Base-by-base conservation (phyloP, 306 rosid genomes). In the Glycine tomentella region DNA sequence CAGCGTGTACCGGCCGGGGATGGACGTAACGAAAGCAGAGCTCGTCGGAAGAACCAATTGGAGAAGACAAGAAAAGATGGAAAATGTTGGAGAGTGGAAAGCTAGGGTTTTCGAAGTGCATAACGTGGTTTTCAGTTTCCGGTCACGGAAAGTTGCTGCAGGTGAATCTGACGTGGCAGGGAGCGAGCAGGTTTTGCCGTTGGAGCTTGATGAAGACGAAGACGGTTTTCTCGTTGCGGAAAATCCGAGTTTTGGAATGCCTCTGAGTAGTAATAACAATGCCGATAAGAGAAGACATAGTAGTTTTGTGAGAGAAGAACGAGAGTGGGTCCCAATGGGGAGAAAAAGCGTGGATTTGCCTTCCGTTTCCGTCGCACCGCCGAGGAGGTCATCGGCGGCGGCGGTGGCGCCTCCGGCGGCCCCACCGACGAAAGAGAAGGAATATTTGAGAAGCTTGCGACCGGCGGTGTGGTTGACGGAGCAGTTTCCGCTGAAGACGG, bases 381-480 rank as follows among this genome's bases (percentile, higher is more conserved):
- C 92, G 0, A 87, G 89, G 34, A 83, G 90, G 69, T 79, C 91
- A 36, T 36, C 40, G 5, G 40, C 40, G 1, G 75, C 87, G 3
- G 67, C 79, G 0, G 68, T 81, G 13, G 55, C 53, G 8, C 46
- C 63, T 6, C 50, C 44, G 55, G 17, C 80, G 14, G 89, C 90
- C 3, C 89, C 88, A 6, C 92, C 88, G 74, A 90, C 85, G 0
- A 95, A 93, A 81, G 99, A 95, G 74, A 95, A 95, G 57, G 99
- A 95, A 85, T 95, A 80, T 83, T 84, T 93, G 25, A 90, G 87
- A 45, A 95, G 98, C 58, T 77, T 93, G 69, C 82, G 94, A 20
- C 99, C 99, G 67, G 91, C 93, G 3, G 99, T 95, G 45, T 95
- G 99, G 98, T 46, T 95, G 31, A 95, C 98, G 84, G 99, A 95